Evolutionary conservation across 106 monocot species (phyloP).

Genomic region (Gastrodia elata): DNA sequence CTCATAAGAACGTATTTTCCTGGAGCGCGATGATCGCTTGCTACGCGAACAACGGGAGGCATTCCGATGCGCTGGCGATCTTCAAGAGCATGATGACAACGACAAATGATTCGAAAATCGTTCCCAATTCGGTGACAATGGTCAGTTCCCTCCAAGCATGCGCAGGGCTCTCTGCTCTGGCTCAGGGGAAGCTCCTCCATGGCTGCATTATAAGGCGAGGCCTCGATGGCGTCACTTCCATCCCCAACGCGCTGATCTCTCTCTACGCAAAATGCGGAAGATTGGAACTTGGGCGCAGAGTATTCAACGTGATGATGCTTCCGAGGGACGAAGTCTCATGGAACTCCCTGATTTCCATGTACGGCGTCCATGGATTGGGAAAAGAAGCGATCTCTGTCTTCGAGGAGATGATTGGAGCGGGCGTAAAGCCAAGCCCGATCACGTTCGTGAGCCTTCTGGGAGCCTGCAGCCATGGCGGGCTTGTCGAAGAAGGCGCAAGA

Average conservation of each 20-base stretch:
- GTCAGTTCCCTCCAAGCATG: slow-evolving; percentile 73
- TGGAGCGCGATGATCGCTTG: slow-evolving; percentile 91
- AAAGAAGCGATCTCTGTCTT: slow-evolving; percentile 39
- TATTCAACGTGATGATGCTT: slow-evolving; percentile 22
- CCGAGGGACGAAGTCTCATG: slow-evolving; percentile 61
- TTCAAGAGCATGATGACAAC: slow-evolving; percentile 53
- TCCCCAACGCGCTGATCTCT: slow-evolving; percentile 54
- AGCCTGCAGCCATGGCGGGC: slow-evolving; percentile 51
- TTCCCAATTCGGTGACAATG: slow-evolving; percentile 74
- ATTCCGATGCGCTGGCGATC: slow-evolving; percentile 44
- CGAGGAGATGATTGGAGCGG: slow-evolving; percentile 37
- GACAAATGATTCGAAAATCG: slow-evolving; percentile 7
- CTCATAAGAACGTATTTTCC: slow-evolving; percentile 53
- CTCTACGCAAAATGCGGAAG: slow-evolving; percentile 59
- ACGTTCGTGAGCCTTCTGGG: slow-evolving; percentile 51
- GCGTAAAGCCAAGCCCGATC: slow-evolving; percentile 29
- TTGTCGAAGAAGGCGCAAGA: slow-evolving; percentile 42
- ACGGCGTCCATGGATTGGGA: slow-evolving; percentile 44
- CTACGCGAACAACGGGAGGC: slow-evolving; percentile 55
- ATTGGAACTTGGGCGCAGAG: slow-evolving; percentile 23
- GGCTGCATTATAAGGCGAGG: slow-evolving; percentile 52
- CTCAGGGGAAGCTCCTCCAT: slow-evolving; percentile 52
- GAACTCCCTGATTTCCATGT: slow-evolving; percentile 60
- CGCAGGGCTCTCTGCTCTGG: slow-evolving; percentile 49
- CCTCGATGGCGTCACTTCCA: slow-evolving; percentile 37